phyloP scores from a whole-genome alignment of 129 eudicot genomes.

The Oenanthe sinensis region DNA sequence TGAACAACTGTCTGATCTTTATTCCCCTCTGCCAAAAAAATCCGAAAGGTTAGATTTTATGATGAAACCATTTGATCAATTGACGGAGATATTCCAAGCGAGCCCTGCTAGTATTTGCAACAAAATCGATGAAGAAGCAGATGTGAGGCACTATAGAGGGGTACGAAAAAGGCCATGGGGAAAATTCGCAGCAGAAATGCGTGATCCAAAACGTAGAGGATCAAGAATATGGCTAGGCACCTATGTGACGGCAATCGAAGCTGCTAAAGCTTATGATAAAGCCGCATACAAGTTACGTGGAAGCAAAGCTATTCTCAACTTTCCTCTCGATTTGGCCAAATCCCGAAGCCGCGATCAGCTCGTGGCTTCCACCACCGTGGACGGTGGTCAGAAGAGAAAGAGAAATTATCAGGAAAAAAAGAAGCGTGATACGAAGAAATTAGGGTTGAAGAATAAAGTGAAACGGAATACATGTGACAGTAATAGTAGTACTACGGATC shows the following conservation, averaged over 20 bases:
- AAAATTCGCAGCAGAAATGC: slow-evolving; percentile 79
- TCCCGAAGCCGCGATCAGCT: background rate
- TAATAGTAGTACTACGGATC: background rate
- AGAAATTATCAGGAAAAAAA: background rate
- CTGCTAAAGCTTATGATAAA: slow-evolving; percentile 67
- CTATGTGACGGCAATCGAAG: slow-evolving; percentile 56
- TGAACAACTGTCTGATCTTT: background rate
- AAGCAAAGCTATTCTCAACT: slow-evolving; percentile 66
- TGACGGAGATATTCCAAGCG: background rate
- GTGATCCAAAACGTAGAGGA: slow-evolving; percentile 69
- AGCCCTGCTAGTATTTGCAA: slow-evolving; percentile 5
- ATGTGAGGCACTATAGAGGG: slow-evolving; percentile 46
- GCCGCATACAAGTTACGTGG: slow-evolving; percentile 74
- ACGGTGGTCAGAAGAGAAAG: background rate
- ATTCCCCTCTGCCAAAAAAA: background rate
- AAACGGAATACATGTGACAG: background rate
- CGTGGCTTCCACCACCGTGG: background rate
- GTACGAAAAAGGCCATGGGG: slow-evolving; percentile 84
- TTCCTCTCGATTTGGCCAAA: slow-evolving; percentile 38
- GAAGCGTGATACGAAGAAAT: background rate
- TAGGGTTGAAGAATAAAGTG: background rate
- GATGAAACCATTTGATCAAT: no score
- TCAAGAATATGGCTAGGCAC: slow-evolving; percentile 80
- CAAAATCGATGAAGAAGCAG: slow-evolving; percentile 1
- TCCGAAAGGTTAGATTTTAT: background rate